Conservation (phyloP, 2,329 filamentous ascomycete genomes). For the Pezicula radicicola region DNA sequence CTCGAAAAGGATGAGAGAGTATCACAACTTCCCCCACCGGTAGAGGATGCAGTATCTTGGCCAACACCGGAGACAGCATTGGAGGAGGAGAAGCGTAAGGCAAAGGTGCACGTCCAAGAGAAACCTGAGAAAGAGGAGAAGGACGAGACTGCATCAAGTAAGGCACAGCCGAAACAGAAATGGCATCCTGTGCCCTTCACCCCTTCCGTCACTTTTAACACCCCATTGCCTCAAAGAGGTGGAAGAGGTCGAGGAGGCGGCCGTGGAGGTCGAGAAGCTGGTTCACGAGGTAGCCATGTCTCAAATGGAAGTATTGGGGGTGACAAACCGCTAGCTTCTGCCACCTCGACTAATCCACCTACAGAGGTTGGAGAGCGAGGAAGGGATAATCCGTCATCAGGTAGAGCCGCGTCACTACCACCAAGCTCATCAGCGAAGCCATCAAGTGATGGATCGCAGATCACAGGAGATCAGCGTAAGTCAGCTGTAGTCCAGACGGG, state of each 20-base stretch:
- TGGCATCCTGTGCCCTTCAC: conserved; percentile 84
- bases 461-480: conserved; percentile 22
- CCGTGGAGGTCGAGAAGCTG: conserved; percentile 37
- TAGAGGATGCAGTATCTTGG: conserved; percentile 79
- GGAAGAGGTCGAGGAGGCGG: conserved; percentile 42
- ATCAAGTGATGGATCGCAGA: conserved; percentile 16
- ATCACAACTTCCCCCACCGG: conserved; percentile 55
- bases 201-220: conserved; percentile 83
- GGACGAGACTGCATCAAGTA: conserved; percentile 51
- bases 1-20: conserved; percentile 29
- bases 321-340: conserved; percentile 21
- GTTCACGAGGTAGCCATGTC: conserved; percentile 31
- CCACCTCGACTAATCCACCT: conserved; percentile 6
- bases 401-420: conserved; percentile 26
- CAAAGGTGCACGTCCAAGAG: conserved; percentile 54
- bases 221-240: conserved; percentile 67
- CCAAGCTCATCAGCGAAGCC: conserved; percentile 22
- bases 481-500: conserved; percentile 10
- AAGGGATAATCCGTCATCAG: conserved; percentile 11
- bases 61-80: conserved; percentile 82
- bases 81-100: conserved; percentile 74
- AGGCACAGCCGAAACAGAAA: conserved; percentile 67
- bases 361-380: conserved; percentile 19
- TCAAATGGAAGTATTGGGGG: conserved; percentile 14
- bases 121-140: conserved; percentile 62